Evolutionary conservation across 2,329 filamentous ascomycete genomes (phyloP), one percentile per base, ranked within the genome.

Genomic region (Trichoderma hamatum): DNA sequence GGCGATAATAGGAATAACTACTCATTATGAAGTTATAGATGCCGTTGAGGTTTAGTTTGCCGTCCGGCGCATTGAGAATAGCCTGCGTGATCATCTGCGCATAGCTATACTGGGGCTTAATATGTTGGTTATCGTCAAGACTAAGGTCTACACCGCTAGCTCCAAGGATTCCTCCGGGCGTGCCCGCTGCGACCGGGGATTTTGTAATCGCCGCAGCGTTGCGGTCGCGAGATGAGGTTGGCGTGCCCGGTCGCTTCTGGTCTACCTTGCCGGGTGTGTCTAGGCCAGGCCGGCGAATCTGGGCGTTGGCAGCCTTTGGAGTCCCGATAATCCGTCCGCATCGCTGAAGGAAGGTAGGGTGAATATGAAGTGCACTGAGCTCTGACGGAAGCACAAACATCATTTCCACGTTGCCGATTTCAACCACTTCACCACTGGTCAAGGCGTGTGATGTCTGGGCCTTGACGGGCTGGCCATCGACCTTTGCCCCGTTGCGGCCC

Each of bases 51-150:
- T 96, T 97, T 66, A 97, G 85, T 79, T 96, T 96, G 78, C 96
- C 91, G 70, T 97, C 94, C 1, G 89, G 84, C 2, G 91, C 94
- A 43, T 92, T 92, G 73, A 97, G 86, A 72, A 99, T 98, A 1
- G 96, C 96, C 81, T 98, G 96, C 0, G 94, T 96, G 72, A 99
- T 99, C 84, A 99, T 89, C 77, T 97, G 93, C 3, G 96, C 94
- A 80, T 99, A 99, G 79, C 95, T 98, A 79, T 92, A 97, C 56
- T 94, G 92, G 1, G 96, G 96, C 79, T 99, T 99, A 76, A 98
- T 88, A 72, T 97, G 93, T 77, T 92, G 92, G 72, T 94, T 93
- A 34, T 90, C 88, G 73, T 98, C 94, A 39, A 90, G 85, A 76
- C 93, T 94, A 72, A 94, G 87, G 79, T 96, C 92, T 65, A 94